A percentile compares a stretch with the other conserved stretches of the same genome.
Evolutionary conservation across 2,329 filamentous ascomycete genomes (phyloP).

Genomic region (Ophiocordyceps sinensis): DNA sequence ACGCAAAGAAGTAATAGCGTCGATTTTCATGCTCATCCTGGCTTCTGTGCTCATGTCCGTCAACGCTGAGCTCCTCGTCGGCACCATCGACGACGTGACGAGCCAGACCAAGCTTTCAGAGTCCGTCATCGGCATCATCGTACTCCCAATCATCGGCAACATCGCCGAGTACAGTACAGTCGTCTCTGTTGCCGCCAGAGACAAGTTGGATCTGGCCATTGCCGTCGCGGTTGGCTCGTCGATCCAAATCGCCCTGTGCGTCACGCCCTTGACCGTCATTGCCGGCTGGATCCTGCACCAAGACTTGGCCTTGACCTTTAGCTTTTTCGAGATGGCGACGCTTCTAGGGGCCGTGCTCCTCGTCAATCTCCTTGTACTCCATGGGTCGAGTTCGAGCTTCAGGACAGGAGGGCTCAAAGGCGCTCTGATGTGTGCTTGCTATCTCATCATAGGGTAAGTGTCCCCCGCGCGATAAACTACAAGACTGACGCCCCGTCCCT

Average conservation of each 20-base stretch:
- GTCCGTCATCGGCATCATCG: slow-evolving; percentile 44
- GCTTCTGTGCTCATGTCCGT: slow-evolving; percentile 42
- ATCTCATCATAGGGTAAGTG: slow-evolving; percentile 31
- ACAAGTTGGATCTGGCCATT: slow-evolving; percentile 48
- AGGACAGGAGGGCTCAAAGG: slow-evolving; percentile 34
- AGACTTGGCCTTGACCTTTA: slow-evolving; percentile 54
- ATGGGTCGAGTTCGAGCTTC: slow-evolving; percentile 56
- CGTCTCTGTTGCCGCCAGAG: slow-evolving; percentile 41
- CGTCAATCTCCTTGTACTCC: slow-evolving; percentile 62
- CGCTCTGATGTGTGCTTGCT: slow-evolving; percentile 37
- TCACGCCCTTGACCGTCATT: slow-evolving; percentile 44
- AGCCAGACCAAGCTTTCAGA: slow-evolving; percentile 33
- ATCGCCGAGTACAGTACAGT: slow-evolving; percentile 50
- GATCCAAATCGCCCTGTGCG: slow-evolving; percentile 48
- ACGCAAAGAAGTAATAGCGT: slow-evolving; percentile 14
- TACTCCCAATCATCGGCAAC: slow-evolving; percentile 48
- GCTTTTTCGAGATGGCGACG: slow-evolving; percentile 60
- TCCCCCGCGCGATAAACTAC: too few species aligned
- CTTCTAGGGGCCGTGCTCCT: slow-evolving; percentile 57
- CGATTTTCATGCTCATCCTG: slow-evolving; percentile 34
- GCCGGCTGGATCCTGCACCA: slow-evolving; percentile 42
- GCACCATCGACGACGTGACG: slow-evolving; percentile 41
- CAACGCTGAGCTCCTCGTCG: slow-evolving; percentile 47
- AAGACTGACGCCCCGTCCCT: too few species aligned
- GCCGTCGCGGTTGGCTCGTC: slow-evolving; percentile 45